phyloP scores from a whole-genome alignment of 441 rosid species.

The Syzygium malaccense region DNA sequence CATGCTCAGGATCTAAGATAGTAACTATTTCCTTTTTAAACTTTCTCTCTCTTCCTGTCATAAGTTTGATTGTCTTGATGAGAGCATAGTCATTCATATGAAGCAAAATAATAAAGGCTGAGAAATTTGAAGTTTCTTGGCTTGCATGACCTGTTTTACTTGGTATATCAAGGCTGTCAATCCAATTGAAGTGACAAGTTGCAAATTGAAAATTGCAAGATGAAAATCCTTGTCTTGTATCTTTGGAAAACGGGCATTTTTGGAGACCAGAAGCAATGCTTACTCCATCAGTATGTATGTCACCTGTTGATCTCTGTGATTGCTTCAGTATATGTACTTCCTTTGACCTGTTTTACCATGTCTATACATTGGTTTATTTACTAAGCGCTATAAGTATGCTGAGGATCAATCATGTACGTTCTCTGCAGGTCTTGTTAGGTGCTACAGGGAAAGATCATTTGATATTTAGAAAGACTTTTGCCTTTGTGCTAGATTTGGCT shows the following conservation, averaged over 20 bases:
- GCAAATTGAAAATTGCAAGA: not conserved
- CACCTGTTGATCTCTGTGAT: not conserved
- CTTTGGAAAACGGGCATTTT: not conserved
- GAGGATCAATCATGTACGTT: not conserved
- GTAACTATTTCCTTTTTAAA: not conserved
- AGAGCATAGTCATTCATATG: not conserved
- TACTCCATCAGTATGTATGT: not conserved
- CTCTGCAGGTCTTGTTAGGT: constrained; percentile 44
- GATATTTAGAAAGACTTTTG: constrained; percentile 37
- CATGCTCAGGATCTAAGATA: not conserved
- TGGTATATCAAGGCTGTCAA: not conserved
- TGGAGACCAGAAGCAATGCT: not conserved
- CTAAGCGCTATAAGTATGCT: not conserved
- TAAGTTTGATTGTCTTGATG: not conserved
- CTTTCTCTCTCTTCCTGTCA: not conserved
- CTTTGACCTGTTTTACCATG: not conserved
- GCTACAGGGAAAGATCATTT: constrained; percentile 45
- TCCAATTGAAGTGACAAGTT: not conserved
- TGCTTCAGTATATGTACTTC: not conserved
- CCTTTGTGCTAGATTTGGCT: constrained; percentile 83
- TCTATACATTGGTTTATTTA: not conserved
- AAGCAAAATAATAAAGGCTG: not conserved
- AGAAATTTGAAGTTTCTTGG: not conserved
- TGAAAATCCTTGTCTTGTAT: not conserved
- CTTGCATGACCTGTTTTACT: not conserved